Percentiles rank a stretch among this genome's conserved stretches.
Evolutionary conservation across 805 yeast species (phyloP).

Genomic region (Lipomyces spencermartinsiae): DNA sequence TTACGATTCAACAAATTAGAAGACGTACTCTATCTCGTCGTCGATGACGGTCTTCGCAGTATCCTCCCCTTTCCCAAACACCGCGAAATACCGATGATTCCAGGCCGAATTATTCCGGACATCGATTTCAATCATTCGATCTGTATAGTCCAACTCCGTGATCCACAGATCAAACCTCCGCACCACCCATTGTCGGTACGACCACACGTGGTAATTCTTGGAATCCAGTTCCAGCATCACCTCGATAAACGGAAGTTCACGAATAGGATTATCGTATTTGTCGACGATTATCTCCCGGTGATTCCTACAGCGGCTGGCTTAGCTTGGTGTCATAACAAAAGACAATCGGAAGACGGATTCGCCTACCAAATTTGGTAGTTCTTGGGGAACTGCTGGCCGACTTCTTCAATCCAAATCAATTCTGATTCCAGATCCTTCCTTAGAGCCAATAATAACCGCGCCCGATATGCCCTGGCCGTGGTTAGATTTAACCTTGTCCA

Average conservation of each 20-base stretch:
- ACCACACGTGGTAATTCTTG: conserved; percentile 97
- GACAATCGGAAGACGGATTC: neutral
- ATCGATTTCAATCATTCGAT: conserved; percentile 60
- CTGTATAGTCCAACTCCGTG: conserved; percentile 60
- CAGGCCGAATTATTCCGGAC: conserved; percentile 91
- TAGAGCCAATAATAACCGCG: conserved; percentile 43
- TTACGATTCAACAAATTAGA: neutral
- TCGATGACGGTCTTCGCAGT: conserved; percentile 24
- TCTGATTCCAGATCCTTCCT: conserved; percentile 56
- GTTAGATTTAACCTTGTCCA: neutral
- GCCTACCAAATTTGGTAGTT: conserved; percentile 86
- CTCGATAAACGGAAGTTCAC: conserved; percentile 71
- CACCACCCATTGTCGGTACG: conserved; percentile 85
- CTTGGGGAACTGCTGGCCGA: conserved; percentile 79
- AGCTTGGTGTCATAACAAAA: neutral
- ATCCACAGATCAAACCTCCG: conserved; percentile 58
- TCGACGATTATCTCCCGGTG: conserved; percentile 62
- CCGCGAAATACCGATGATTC: conserved; percentile 78
- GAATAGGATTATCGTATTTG: conserved; percentile 44
- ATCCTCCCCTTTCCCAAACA: conserved; percentile 43
- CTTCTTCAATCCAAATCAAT: conserved; percentile 76
- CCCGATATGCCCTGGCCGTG: conserved; percentile 43
- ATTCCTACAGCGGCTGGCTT: conserved; percentile 53
- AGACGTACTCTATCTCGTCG: conserved; percentile 58
- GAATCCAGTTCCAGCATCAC: conserved; percentile 77